These are phyloP conservation scores for Coelastrella sp. DNA, from an alignment of 139 green algal species.

Conservation along the genomic window DNA sequence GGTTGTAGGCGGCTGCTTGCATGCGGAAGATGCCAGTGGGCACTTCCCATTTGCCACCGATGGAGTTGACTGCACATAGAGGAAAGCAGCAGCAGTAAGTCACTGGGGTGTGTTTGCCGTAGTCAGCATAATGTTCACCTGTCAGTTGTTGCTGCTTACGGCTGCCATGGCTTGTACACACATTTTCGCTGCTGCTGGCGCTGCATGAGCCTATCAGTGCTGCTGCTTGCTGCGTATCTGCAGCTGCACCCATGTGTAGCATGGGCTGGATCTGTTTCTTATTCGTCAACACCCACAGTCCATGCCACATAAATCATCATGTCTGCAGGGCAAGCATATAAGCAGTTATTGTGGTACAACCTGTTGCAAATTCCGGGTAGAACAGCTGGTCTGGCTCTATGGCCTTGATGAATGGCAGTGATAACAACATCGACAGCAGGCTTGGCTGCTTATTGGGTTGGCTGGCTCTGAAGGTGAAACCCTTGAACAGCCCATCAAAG, in stretches of 20 bases:
- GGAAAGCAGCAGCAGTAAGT: background rate
- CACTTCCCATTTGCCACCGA: slow-evolving; percentile 46
- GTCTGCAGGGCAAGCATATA: background rate
- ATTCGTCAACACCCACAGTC: background rate
- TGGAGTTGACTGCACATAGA: slow-evolving; percentile 11
- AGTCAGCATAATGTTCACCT: too few species aligned
- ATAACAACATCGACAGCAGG: slow-evolving; percentile 10
- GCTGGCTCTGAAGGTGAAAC: slow-evolving; percentile 35
- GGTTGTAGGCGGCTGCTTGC: slow-evolving; percentile 28
- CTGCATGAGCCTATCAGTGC: too few species aligned
- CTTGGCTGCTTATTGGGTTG: background rate
- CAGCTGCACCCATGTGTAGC: too few species aligned
- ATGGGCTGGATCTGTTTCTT: too few species aligned
- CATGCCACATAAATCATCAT: background rate
- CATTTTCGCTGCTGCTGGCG: background rate
- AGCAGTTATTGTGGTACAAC: background rate
- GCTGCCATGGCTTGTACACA: too few species aligned
- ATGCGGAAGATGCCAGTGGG: slow-evolving; percentile 43
- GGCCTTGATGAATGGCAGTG: slow-evolving; percentile 30
- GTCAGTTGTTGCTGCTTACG: background rate
- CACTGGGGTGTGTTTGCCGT: background rate
- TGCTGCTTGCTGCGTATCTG: too few species aligned
- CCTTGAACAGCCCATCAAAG: slow-evolving; percentile 48
- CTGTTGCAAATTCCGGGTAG: slow-evolving; percentile 37
- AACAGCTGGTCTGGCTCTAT: slow-evolving; percentile 50